These are phyloP conservation scores for Nitzschia inconspicua DNA, from an alignment of 108 stramenopile species.

Conservation along the genomic window DNA sequence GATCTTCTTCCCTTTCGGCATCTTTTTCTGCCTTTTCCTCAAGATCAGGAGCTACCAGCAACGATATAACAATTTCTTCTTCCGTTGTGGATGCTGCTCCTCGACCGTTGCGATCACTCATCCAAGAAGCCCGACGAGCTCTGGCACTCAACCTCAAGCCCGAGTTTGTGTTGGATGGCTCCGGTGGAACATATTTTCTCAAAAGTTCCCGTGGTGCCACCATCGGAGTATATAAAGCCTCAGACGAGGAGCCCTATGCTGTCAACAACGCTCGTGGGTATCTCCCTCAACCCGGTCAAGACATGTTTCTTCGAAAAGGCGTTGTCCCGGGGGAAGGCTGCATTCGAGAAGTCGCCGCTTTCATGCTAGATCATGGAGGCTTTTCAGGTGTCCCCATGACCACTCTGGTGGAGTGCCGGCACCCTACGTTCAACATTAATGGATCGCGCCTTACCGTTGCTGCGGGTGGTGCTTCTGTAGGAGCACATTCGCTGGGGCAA, in stretches of 20 bases:
- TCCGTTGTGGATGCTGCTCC: constrained; percentile 65
- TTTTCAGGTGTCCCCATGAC: constrained; percentile 94
- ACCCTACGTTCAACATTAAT: constrained; percentile 85
- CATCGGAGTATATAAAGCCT: constrained; percentile 95
- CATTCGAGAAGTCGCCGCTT: constrained; percentile 97
- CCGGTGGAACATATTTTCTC: constrained; percentile 97
- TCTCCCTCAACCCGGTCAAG: constrained; percentile 42
- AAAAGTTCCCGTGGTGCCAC: constrained; percentile 75
- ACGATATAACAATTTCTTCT: constrained; percentile 66
- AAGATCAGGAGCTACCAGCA: constrained; percentile 29
- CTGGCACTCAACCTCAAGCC: constrained; percentile 81
- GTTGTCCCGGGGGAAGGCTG: constrained; percentile 93
- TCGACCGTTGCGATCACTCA: constrained; percentile 44
- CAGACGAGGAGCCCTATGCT: constrained; percentile 97
- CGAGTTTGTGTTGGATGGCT: constrained; percentile 88
- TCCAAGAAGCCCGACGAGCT: constrained; percentile 64
- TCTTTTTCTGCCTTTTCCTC: constrained; percentile 33
- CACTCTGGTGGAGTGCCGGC: constrained; percentile 90
- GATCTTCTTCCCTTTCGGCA: constrained; percentile 17
- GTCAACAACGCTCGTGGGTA: constrained; percentile 95
- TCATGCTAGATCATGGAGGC: constrained; percentile 84
- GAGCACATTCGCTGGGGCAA: constrained; percentile 61
- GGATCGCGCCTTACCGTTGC: constrained; percentile 59
- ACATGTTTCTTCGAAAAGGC: constrained; percentile 70
- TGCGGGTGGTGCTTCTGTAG: constrained; percentile 81